Percentiles rank a stretch among this genome's conserved stretches.
Conservation (phyloP, 768 basidiomycete species). For the Boletus rubescentipes region DNA sequence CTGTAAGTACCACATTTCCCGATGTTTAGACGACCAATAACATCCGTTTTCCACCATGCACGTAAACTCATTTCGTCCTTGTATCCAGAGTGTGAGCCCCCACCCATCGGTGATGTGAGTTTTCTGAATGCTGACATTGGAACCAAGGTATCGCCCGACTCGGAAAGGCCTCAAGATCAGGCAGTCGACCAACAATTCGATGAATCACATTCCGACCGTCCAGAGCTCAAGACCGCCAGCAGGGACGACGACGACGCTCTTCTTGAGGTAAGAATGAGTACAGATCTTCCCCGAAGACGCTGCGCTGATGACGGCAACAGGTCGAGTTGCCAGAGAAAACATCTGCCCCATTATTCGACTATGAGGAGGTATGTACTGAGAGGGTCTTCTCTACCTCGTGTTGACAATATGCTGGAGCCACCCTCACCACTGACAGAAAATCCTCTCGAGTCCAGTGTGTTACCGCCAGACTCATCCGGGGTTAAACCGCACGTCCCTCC, state of each 20-base stretch:
- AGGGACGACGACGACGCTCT: background rate
- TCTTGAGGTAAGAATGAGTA: background rate
- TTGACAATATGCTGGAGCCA: background rate
- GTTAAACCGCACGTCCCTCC: background rate
- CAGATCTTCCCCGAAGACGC: background rate
- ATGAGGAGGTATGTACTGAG: background rate
- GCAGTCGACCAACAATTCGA: background rate
- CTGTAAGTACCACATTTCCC: background rate
- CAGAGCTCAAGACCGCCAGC: background rate
- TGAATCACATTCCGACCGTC: background rate
- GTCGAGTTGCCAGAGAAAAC: background rate
- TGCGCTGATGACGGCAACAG: background rate
- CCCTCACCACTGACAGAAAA: background rate
- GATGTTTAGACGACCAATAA: too few species aligned
- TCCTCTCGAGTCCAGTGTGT: too few species aligned
- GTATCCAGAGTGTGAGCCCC: background rate
- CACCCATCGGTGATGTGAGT: background rate
- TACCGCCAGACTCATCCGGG: background rate
- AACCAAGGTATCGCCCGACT: background rate
- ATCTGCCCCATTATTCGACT: background rate
- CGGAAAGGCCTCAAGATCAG: background rate
- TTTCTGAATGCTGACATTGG: background rate
- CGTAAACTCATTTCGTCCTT: too few species aligned
- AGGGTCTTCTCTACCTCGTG: background rate
- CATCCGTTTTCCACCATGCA: too few species aligned